Evolutionary conservation across 1,139 yeast genomes (phyloP).

Genomic region (Hemisphaericaspora subhashii): DNA sequence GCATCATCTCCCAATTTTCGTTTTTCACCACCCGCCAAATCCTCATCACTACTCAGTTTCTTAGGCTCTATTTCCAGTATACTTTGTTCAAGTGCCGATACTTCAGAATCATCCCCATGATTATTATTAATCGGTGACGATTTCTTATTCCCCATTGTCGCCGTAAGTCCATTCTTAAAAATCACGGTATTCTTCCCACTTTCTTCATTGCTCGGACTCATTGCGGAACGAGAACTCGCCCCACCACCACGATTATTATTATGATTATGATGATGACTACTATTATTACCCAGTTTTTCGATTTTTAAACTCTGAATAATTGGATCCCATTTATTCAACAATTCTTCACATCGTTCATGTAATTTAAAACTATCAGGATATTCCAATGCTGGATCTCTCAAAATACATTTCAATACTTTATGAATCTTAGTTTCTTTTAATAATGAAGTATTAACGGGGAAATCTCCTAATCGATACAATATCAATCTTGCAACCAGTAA

Average conservation of each 20-base stretch:
- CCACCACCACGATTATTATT: constrained; percentile 9
- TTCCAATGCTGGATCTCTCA: constrained; percentile 41
- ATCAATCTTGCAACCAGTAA: constrained; percentile 53
- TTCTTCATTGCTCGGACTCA: not conserved
- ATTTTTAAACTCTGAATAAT: constrained; percentile 35
- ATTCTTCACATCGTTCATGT: constrained; percentile 46
- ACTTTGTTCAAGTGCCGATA: constrained; percentile 22
- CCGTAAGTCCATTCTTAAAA: constrained; percentile 1
- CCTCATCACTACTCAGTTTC: constrained; percentile 10
- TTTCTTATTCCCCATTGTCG: not conserved
- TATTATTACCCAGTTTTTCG: constrained; percentile 26
- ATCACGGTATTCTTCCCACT: not conserved
- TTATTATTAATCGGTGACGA: constrained; percentile 4
- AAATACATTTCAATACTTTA: constrained; percentile 52
- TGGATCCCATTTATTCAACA: constrained; percentile 47
- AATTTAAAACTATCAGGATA: constrained; percentile 48
- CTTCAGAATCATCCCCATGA: constrained; percentile 36
- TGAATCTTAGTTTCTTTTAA: constrained; percentile 54
- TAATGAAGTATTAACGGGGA: constrained; percentile 55
- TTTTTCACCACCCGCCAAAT: constrained; percentile 8
- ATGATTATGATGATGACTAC: constrained; percentile 8
- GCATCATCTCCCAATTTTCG: constrained; percentile 3
- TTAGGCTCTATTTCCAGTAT: constrained; percentile 17
- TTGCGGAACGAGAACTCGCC: too few species aligned
- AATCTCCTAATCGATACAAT: constrained; percentile 49